Evolutionary conservation across 2,329 filamentous ascomycete genomes (phyloP), one percentile per base, ranked within the genome.

Genomic region (Penicillium hesseltinei): DNA sequence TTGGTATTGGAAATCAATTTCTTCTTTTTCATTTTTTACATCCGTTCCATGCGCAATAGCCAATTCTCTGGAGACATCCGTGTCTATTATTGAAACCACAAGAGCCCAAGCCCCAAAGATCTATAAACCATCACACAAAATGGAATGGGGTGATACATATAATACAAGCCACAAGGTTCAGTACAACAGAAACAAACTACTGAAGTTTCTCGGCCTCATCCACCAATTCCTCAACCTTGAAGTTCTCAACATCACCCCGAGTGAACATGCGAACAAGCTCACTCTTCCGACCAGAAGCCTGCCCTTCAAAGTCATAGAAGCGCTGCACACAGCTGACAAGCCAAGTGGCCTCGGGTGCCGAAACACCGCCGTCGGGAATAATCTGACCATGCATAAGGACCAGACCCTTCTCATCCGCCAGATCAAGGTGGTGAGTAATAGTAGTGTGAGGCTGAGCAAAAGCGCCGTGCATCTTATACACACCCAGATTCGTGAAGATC

Each of bases 381-480:
- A 97, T 88, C 63, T 83, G 82, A 0, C 94, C 94, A 71, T 94
- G 89, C 80, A 97, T 88, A 61, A 99, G 79, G 15, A 97, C 92
- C 27, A 97, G 70, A 5, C 87, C 90, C 67, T 91, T 90, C 10
- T 86, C 83, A 57, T 83, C 80, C 0, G 84, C 84, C 2, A 97
- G 78, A 74, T 99, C 94, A 17, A 88, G 78, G 75, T 99, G 91
- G 75, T 97, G 92, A 40, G 93, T 97, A 54, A 97, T 81, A 3
- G 91, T 97, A 0, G 94, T 99, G 71, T 99, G 94, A 46, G 94
- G 92, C 74, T 89, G 86, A 44, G 91, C 91, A 71, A 87, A 99
- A 74, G 96, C 90, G 51, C 92, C 92, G 51, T 93, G 84, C 57
- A 91, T 78, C 81, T 97, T 97, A 79, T 89, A 99, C 73, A 97